Base-by-base conservation (phyloP, 768 basidiomycete species). In the Harrya chromipes region DNA sequence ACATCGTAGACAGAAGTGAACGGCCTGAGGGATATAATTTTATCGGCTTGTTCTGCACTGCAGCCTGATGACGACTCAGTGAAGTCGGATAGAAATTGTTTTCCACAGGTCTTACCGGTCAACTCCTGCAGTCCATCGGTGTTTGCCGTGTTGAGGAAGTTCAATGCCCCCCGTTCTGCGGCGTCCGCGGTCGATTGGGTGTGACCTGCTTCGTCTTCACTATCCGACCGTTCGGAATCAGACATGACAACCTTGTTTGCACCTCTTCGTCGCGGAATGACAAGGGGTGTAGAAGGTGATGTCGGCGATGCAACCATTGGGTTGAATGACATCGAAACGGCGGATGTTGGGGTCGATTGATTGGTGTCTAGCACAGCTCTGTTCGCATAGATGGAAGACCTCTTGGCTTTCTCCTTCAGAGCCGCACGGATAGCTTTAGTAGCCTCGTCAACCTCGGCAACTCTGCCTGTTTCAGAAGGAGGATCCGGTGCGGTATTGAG, bases 381-480 rank as follows among this genome's bases (percentile, higher is more conserved):
- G 55, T 84, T 85, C 36, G 84, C 83, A 56, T 90, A 90, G 43
- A 91, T 91, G 65, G 82, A 76, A n/a, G 89, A 90, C 60, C 81
- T 85, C 67, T 86, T 90, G 19, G 83, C 87, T 66, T 87, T 84
- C 69, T 89, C 87, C 62, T 75, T 83, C 50, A 74, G 75, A 29
- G 85, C 82, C 17, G 76, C 79, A 52, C 84, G 76, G 54, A 75
- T 80, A 2, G 84, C 85, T 56, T 81, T 82, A 35, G 73, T 77
- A n/a, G 83, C 85, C 53, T 89, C 85, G 34, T 88, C 86, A 21
- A 88, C 64, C 62, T 87, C 87, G 50, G 75, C 80, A 27, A 89
- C 84, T 39, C 85, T 75, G 26, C 87, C 87, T 5, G 76, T 70
- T 39, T 81, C 50, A 36, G 41, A 35, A 43, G 63, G 40, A 10